phyloP scores from a whole-genome alignment of 768 basidiomycete genomes.

The Piloderma croceum region DNA sequence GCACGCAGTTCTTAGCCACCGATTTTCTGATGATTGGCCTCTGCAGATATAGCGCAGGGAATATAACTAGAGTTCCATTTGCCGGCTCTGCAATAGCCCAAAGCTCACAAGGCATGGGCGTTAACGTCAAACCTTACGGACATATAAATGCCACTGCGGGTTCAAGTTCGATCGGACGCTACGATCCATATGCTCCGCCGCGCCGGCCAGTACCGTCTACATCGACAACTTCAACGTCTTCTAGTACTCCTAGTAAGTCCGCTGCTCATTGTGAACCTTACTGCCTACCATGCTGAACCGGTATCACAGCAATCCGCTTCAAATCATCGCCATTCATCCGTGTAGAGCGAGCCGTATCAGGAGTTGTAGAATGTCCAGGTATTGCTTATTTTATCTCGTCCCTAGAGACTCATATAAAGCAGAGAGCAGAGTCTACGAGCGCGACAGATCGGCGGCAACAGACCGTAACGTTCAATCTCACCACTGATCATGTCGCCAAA shows the following conservation, averaged over 20 bases:
- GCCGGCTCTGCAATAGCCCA: slow-evolving; percentile 9
- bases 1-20: background rate
- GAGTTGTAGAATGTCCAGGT: slow-evolving; percentile 77
- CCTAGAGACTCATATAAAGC: background rate
- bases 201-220: slow-evolving; percentile 38
- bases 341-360: slow-evolving; percentile 60
- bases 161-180: slow-evolving; percentile 39
- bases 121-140: slow-evolving; percentile 25
- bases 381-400: slow-evolving; percentile 14
- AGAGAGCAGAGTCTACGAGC: slow-evolving; percentile 60
- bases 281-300: too few relatives aligned
- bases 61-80: slow-evolving; percentile 1
- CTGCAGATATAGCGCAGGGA: background rate
- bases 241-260: slow-evolving; percentile 23
- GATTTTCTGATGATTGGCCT: background rate
- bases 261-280: too few relatives aligned
- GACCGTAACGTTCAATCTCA: slow-evolving; percentile 58
- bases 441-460: slow-evolving; percentile 73
- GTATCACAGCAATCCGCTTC: slow-evolving; percentile 57
- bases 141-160: slow-evolving; percentile 25
- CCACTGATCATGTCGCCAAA: slow-evolving; percentile 55
- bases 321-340: slow-evolving; percentile 76
- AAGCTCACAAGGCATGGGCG: slow-evolving; percentile 15
- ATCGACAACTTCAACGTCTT: slow-evolving; percentile 27
- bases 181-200: slow-evolving; percentile 65